These are phyloP conservation scores for Fraxinus paxiana DNA, from an alignment of 305 asterid genomes.

Conservation along the genomic window DNA sequence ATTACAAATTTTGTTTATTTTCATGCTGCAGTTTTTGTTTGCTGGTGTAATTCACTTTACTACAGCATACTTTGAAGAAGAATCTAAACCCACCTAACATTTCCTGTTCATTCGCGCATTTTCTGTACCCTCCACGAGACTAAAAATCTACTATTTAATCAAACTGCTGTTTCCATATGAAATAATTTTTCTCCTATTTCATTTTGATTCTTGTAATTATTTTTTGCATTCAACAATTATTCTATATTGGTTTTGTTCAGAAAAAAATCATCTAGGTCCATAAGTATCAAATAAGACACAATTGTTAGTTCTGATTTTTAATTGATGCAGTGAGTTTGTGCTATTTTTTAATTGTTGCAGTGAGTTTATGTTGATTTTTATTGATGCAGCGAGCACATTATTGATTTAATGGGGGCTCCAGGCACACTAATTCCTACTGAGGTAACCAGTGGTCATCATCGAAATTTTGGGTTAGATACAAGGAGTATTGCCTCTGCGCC, in stretches of 20 bases:
- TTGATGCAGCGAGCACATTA: slow-evolving; percentile 83
- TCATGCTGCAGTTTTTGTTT: neutral
- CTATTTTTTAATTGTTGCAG: slow-evolving; percentile 39
- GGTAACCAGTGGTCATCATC: slow-evolving; percentile 63
- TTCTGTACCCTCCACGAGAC: neutral
- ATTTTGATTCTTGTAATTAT: neutral
- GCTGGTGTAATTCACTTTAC: neutral
- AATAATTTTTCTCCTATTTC: neutral
- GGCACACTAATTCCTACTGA: slow-evolving; percentile 91
- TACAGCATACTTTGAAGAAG: neutral
- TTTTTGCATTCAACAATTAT: neutral
- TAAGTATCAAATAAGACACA: neutral
- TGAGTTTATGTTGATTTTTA: neutral
- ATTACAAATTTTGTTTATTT: neutral
- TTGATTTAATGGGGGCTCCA: slow-evolving; percentile 98
- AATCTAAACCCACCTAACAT: neutral
- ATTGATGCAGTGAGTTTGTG: slow-evolving; percentile 14
- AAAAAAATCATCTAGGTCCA: slow-evolving; percentile 8
- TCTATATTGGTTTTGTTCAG: slow-evolving; percentile 12
- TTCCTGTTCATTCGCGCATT: neutral
- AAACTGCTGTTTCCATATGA: neutral
- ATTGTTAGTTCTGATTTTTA: slow-evolving; percentile 50
- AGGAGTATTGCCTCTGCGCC: slow-evolving; percentile 35
- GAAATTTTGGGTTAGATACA: slow-evolving; percentile 55
- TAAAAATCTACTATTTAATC: neutral